These are phyloP conservation scores for Taiozyma onychis DNA, from an alignment of 1,139 yeast genomes.

Conservation along the genomic window DNA sequence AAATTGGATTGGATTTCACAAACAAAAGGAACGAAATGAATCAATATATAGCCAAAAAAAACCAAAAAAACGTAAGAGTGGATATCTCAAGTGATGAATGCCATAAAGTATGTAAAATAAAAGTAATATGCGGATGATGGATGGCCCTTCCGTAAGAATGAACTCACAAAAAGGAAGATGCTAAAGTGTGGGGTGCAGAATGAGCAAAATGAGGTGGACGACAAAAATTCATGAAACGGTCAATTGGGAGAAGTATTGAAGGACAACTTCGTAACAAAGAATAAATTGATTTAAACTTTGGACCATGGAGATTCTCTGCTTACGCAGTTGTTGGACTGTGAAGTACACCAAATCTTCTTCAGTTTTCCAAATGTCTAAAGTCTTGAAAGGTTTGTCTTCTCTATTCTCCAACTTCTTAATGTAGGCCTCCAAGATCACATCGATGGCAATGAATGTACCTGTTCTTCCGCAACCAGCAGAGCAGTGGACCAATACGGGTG, in stretches of 20 bases:
- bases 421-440: constrained; percentile 46
- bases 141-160: not conserved
- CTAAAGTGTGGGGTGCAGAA: not conserved
- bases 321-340: constrained; percentile 44
- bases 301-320: constrained; percentile 78
- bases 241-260: constrained; percentile 24
- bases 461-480: constrained; percentile 94
- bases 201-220: not conserved
- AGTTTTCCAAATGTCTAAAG: constrained; percentile 32
- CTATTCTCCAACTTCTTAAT: constrained; percentile 9
- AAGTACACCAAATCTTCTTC: constrained; percentile 27
- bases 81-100: not conserved
- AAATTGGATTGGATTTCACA: not conserved
- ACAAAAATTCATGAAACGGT: not conserved
- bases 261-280: constrained; percentile 58
- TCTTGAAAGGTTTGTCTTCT: constrained; percentile 4
- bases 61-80: not conserved
- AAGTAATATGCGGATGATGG: not conserved
- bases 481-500: constrained; percentile 69
- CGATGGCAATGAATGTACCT: constrained; percentile 78
- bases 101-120: not conserved
- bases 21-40: not conserved
- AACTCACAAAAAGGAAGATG: not conserved
- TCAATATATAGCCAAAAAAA: not conserved
- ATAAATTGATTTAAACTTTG: constrained; percentile 72